phyloP scores from a whole-genome alignment of 176 grass and related monocot species.

The Echinochloa phyllopogon region DNA sequence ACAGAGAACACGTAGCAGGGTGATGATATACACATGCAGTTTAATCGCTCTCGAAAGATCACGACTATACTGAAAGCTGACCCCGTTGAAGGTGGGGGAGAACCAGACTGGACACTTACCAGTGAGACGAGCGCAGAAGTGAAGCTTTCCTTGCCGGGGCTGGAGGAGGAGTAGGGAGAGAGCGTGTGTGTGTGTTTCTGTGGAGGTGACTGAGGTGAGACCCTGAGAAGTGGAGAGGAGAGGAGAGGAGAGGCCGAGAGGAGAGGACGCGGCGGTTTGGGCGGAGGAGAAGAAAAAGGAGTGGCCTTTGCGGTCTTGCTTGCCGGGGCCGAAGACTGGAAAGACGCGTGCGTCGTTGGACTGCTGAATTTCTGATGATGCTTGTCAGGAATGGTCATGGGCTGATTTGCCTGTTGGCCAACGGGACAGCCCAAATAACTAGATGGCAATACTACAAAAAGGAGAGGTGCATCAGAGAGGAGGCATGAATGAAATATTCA shows the following conservation, averaged over 20 bases:
- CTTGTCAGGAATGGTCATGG: no score
- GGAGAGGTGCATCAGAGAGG: no score
- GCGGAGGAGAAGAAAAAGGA: constrained; percentile 31
- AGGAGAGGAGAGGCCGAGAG: background rate
- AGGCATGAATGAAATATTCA: no score
- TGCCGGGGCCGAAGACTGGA: constrained; percentile 38
- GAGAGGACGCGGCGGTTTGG: constrained; percentile 30
- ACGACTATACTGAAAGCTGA: background rate
- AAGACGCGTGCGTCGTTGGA: constrained; percentile 61
- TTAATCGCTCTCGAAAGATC: constrained; percentile 19
- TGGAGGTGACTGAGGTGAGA: constrained; percentile 14
- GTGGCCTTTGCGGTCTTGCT: constrained; percentile 39
- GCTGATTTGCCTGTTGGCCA: no score
- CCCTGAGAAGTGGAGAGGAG: background rate
- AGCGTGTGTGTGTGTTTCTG: no score
- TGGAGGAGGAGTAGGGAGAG: background rate
- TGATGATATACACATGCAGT: background rate
- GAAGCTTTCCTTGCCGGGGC: constrained; percentile 1
- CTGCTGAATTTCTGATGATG: constrained; percentile 36
- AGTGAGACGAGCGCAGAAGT: background rate
- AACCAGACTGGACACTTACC: constrained; percentile 36
- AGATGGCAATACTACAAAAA: no score
- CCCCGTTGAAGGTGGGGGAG: background rate
- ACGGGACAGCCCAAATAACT: no score
- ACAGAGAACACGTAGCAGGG: background rate